Base-by-base conservation (phyloP, 345 rosid species). In the Kandelia obovata region DNA sequence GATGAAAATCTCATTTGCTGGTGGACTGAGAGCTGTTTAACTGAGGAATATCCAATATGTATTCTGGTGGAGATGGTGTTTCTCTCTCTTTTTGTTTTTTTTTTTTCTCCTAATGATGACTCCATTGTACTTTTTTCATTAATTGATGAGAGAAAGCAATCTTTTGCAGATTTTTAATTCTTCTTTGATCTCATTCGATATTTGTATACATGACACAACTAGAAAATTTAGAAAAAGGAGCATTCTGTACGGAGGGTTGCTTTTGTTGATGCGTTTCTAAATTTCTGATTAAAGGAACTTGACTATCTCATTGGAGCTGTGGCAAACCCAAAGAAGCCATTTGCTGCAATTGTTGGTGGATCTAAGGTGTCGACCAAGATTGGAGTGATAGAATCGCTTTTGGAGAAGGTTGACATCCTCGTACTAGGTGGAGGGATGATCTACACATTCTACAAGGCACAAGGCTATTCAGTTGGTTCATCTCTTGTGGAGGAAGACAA, bases 331-430 rank as follows among this genome's bases (percentile, higher is more conserved):
- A 91, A 93, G 84, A 88, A 89, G 81, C 97, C 98, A 69, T 93
- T 93, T 70, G 98, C 97, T 61, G 97, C 98, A 58, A 93, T 93
- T 77, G 96, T 91, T 37, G 98, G 98, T 71, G 98, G 97, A 73
- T 81, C 98, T 58, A 91, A 91, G 85, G 98, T 93, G 57, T 93
- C 94, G 16, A 81, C 97, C 55, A 93, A 93, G 83, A 91, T 91
- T 71, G 96, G 97, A 72, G 98, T 91, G 67, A 89, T 93, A 5
- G 97, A 93, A 70, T 93, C 97, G 5, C 96, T 93, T 43, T 80
- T 93, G 61, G 83, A 71, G 73, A 77, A 84, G 70, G 87, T 88
- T 67, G 88, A 93, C 68, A 83, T 91, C 61, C 90, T 91, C 58
- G 61, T 93, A 2, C 81, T 93, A 31, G 97, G 97, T 71, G 98